Percentiles rank a stretch among this genome's conserved stretches.
Evolutionary conservation across 2,329 filamentous ascomycete genomes (phyloP).

Genomic region (Chalaropsis thielavioides): DNA sequence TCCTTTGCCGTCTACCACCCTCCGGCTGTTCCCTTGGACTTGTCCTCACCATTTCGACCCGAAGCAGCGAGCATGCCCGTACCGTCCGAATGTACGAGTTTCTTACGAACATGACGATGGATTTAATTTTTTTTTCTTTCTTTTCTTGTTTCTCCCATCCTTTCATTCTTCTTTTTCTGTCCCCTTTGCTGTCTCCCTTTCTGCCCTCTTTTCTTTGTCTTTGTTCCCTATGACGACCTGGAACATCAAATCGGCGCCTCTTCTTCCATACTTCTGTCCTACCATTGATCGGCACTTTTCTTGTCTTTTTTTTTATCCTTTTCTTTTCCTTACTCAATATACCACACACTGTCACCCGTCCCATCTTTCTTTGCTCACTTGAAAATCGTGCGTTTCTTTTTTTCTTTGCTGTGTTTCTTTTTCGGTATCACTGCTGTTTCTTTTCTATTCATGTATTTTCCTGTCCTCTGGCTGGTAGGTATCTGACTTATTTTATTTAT

Average conservation of each 20-base stretch:
- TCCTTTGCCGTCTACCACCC: background rate
- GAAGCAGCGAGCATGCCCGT: slow-evolving; percentile 6
- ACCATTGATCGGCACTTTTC: slow-evolving; percentile 4
- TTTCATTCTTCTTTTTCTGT: background rate
- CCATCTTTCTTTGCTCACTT: background rate
- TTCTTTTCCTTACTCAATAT: slow-evolving; percentile 9
- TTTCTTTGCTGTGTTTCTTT: background rate
- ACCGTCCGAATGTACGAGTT: slow-evolving; percentile 10
- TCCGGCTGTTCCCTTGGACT: background rate
- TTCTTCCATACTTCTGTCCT: background rate
- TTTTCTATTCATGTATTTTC: background rate
- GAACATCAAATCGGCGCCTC: background rate
- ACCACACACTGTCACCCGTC: slow-evolving; percentile 10
- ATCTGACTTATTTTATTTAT: slow-evolving; percentile 4
- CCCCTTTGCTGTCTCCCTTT: background rate
- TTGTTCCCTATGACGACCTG: background rate
- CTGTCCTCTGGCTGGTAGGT: background rate
- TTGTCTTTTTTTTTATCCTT: slow-evolving; percentile 2
- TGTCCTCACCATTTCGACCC: background rate
- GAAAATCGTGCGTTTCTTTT: slow-evolving; percentile 4
- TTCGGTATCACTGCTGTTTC: background rate
- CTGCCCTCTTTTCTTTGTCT: slow-evolving; percentile 3
- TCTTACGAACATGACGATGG: slow-evolving; percentile 17
- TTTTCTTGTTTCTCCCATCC: background rate
- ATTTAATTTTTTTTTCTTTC: slow-evolving; percentile 10